Evolutionary conservation across 306 rosid genomes (phyloP), one percentile per base, ranked within the genome.

Genomic region (Glycyrrhiza uralensis): DNA sequence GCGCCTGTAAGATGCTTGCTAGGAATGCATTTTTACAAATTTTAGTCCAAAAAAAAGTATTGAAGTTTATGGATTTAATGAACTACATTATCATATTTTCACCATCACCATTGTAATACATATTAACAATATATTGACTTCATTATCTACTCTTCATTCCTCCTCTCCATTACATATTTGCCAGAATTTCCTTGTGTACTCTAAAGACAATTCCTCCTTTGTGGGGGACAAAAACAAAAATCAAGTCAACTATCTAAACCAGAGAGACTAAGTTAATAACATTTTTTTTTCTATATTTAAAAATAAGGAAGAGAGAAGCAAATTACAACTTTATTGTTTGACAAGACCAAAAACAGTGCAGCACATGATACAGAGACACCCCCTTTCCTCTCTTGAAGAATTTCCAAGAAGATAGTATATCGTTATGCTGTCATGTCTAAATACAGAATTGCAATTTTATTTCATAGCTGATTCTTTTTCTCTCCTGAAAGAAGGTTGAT

Each of bases 401-500:
- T 49, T 44, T 59, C 60, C 73, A 32, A 56, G 50, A 28, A 44
- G 17, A 52, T n/a, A 14, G 39, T 76, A 70, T 57, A 56, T 26
- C 50, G 28, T 35, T 55, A 24, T n/a, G n/a, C n/a, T n/a, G n/a
- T n/a, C n/a, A n/a, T n/a, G n/a, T n/a, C 15, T 3, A 15, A 39
- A 54, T 50, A 51, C 42, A 47, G 6, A 29, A 32, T 5, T 22
- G 23, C 35, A 29, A 20, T 19, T 9, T 56, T 30, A 32, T 59
- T 63, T 33, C 15, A 24, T 33, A 18, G 59, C 1, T 28, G 39
- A 67, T 3, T 44, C 7, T 46, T 15, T n/a, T 8, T 67, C 76
- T 58, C 58, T 88, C 98, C 94, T 94, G 96, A 79, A 96, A 91
- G 85, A 94, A 91, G 29, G 96, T 87, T 13, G 86, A 66, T n/a